These are phyloP conservation scores for Lactifluus hygrophoroides DNA, from an alignment of 768 basidiomycete genomes.

Conservation along the genomic window DNA sequence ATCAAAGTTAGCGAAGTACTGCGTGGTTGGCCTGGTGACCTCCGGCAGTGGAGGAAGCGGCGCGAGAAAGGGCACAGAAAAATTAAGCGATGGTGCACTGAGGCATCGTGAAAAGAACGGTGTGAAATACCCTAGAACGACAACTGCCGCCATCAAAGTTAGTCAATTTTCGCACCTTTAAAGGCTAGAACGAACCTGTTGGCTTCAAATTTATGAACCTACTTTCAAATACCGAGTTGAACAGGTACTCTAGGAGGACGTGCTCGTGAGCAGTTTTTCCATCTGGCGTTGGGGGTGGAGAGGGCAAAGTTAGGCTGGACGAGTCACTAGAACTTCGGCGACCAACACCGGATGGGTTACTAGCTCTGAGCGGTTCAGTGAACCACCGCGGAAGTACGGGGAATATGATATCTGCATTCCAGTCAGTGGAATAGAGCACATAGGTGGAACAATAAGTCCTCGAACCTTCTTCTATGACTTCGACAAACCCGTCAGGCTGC, in stretches of 20 bases:
- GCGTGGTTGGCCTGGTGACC: conserved; percentile 10
- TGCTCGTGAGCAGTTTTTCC: conserved; percentile 14
- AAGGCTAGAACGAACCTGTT: conserved; percentile 15
- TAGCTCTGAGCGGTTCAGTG: conserved; percentile 53
- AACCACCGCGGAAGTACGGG: conserved; percentile 74
- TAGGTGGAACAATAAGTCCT: neutral
- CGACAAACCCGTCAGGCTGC: conserved; percentile 59
- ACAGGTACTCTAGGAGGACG: conserved; percentile 19
- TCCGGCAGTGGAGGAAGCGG: conserved; percentile 20
- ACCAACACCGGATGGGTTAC: neutral
- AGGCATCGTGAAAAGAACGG: conserved; percentile 21
- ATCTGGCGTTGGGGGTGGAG: conserved; percentile 6
- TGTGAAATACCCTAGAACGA: conserved; percentile 20
- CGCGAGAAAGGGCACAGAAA: conserved; percentile 18
- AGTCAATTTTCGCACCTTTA: neutral
- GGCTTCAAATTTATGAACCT: conserved; percentile 22
- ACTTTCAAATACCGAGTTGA: conserved; percentile 21
- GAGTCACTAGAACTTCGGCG: neutral
- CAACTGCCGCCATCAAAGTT: conserved; percentile 7
- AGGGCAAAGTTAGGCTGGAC: neutral
- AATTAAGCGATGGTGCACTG: conserved; percentile 18
- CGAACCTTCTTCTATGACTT: conserved; percentile 67
- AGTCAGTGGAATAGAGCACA: neutral
- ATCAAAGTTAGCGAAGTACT: conserved; percentile 5
- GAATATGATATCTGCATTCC: conserved; percentile 55